Evolutionary conservation across 306 rosid genomes (phyloP).

Genomic region (Acacia confusa): DNA sequence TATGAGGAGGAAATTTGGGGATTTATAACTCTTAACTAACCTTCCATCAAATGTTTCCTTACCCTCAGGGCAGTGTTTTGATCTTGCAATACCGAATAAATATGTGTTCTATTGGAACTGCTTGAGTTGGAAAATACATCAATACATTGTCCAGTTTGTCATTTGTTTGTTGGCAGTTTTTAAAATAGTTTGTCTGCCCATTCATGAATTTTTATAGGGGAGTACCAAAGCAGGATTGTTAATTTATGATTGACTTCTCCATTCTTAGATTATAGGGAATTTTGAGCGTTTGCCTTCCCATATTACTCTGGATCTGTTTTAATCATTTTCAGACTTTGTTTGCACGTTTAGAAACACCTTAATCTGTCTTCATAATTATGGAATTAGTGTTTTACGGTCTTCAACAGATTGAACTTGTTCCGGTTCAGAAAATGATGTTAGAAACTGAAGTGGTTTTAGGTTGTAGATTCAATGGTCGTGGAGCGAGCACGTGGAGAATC

Average conservation of each 20-base stretch:
- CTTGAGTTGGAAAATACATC: not conserved
- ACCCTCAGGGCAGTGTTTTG: not conserved
- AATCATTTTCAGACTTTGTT: not conserved
- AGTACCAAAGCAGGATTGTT: not conserved
- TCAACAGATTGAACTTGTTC: constrained; percentile 20
- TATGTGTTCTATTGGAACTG: constrained; percentile 1
- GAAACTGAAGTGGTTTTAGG: constrained; percentile 63
- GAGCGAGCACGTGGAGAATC: constrained; percentile 99
- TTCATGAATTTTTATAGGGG: not conserved
- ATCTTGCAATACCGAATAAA: not conserved
- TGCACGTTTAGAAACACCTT: constrained; percentile 16
- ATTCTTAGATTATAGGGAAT: not conserved
- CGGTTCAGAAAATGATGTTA: constrained; percentile 32
- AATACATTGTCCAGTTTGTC: not conserved
- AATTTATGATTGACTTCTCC: not conserved
- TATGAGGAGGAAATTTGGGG: not conserved
- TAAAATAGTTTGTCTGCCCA: not conserved
- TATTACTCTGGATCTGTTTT: not conserved
- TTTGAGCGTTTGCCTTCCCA: not conserved
- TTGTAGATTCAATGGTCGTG: constrained; percentile 99
- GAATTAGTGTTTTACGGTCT: constrained; percentile 23
- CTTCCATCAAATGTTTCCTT: not conserved
- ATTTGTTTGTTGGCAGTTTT: not conserved
- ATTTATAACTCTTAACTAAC: not conserved
- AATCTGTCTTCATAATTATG: constrained; percentile 11